These are phyloP conservation scores for Fusarium cicatricum DNA, from an alignment of 2,329 filamentous ascomycete species.

Conservation along the genomic window DNA sequence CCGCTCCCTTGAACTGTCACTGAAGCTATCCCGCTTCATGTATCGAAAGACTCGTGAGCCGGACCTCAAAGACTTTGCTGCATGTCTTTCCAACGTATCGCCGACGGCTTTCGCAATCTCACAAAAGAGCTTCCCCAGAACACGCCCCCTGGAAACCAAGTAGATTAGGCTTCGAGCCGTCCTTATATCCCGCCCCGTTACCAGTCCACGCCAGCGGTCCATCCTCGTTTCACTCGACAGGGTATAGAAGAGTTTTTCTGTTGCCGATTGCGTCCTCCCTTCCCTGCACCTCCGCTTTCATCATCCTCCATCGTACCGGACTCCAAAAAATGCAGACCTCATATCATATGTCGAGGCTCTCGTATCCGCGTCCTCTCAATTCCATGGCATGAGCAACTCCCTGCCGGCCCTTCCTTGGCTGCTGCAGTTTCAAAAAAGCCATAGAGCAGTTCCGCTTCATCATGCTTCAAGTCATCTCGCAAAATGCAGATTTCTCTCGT, in stretches of 20 bases:
- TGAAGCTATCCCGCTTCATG: background rate
- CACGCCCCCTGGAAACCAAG: conserved; percentile 30
- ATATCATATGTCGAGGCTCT: conserved; percentile 8
- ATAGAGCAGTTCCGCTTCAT: conserved; percentile 12
- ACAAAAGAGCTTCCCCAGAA: conserved; percentile 19
- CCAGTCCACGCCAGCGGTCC: conserved; percentile 10
- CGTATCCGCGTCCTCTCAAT: conserved; percentile 6
- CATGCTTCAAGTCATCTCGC: conserved; percentile 12
- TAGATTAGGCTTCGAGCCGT: conserved; percentile 24
- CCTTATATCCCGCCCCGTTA: conserved; percentile 4
- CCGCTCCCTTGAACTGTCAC: background rate
- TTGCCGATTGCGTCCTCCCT: conserved; percentile 21
- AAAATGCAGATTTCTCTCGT: conserved; percentile 18
- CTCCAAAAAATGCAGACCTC: conserved; percentile 6
- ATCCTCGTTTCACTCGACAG: conserved; percentile 14
- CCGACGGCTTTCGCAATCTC: conserved; percentile 13
- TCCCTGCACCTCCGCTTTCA: conserved; percentile 1
- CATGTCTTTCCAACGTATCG: conserved; percentile 35
- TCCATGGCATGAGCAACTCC: conserved; percentile 15
- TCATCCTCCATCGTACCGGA: background rate
- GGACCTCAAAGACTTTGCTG: conserved; percentile 7
- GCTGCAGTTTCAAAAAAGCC: conserved; percentile 15
- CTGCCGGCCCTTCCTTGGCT: conserved; percentile 8
- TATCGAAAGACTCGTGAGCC: conserved; percentile 3
- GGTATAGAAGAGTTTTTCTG: conserved; percentile 31